Evolutionary conservation across 768 basidiomycete genomes (phyloP), one percentile per base, ranked within the genome.

Genomic region (Naematelia aurantialba): DNA sequence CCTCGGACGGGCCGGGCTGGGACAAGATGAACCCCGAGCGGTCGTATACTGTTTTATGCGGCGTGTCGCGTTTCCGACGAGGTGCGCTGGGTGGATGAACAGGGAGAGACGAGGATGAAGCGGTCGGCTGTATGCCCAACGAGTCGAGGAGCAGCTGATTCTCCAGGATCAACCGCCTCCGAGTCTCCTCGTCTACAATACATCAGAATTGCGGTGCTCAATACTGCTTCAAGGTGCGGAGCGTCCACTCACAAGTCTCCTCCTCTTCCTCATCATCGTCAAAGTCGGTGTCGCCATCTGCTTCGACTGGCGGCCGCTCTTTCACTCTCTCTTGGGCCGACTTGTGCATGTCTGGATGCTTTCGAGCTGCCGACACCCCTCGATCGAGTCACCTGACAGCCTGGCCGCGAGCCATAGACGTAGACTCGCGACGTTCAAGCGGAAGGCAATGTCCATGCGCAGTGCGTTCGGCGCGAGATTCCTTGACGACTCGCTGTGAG

Each of bases 11-110:
- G 3, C 49, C 39, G n/a, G 67, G 67, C 1, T 62, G 57, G 49
- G 63, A 72, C 17, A 66, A 26, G 39, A 70, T 60, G 27, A 63
- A 61, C 5, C 69, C 69, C 17, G 69, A 68, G 19, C 69, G 47
- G 44, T 70, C 69, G 30, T 48, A 61, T 13, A 60, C 53, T 8
- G 59, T 61, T 51, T 52, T 52, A 5, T 19, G 21, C 3, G 34
- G n/a, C 3, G 14, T 25, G 5, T 50, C 22, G 22, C 48, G 48
- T 31, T 31, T 31, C n/a, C 8, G 11, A 5, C 52, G 52, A 17
- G n/a, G 13, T 12, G 52, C 29, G 17, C 26, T 30, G 19, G 52
- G 5, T 5, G 52, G 14, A 2, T 17, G 24, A 25, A 10, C 2
- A 12, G 10, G 51, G 48, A n/a, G 30, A 0, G 44, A 45, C 5